phyloP scores from a whole-genome alignment of 768 basidiomycete species.

The Boletellus ananiceps region DNA sequence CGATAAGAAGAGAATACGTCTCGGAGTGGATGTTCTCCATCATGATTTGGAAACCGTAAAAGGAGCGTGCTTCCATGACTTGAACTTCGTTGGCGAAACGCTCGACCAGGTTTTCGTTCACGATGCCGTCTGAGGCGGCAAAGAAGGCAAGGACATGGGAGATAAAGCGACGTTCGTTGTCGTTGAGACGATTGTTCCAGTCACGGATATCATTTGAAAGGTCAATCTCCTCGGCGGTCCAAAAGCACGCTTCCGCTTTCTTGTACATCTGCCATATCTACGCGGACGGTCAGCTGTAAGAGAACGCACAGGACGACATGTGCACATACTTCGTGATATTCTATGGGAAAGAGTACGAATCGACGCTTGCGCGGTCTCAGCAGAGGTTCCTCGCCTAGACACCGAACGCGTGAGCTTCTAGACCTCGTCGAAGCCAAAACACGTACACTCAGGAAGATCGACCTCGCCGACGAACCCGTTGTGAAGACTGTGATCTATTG shows the following conservation, averaged over 20 bases:
- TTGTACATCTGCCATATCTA: conserved; percentile 97
- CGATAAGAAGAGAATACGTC: conserved; percentile 92
- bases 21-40: conserved; percentile 97
- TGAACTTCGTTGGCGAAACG: conserved; percentile 91
- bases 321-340: conserved; percentile 83
- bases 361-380: conserved; percentile 69
- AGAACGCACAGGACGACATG: not conserved
- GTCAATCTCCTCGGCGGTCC: conserved; percentile 91
- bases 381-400: conserved; percentile 61
- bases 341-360: conserved; percentile 91
- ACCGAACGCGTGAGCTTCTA: not conserved
- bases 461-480: conserved; percentile 17
- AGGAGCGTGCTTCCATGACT: conserved; percentile 85
- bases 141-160: conserved; percentile 93
- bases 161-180: conserved; percentile 81
- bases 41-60: conserved; percentile 98
- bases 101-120: conserved; percentile 92
- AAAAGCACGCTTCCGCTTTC: conserved; percentile 87
- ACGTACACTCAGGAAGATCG: conserved; percentile 18
- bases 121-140: conserved; percentile 90
- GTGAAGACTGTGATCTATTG: not conserved
- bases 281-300: not conserved
- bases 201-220: conserved; percentile 79
- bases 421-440: not conserved
- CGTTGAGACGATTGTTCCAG: conserved; percentile 76